Conservation (phyloP, 192 early-diverging fungal species). For the Coemansia sp. region DNA sequence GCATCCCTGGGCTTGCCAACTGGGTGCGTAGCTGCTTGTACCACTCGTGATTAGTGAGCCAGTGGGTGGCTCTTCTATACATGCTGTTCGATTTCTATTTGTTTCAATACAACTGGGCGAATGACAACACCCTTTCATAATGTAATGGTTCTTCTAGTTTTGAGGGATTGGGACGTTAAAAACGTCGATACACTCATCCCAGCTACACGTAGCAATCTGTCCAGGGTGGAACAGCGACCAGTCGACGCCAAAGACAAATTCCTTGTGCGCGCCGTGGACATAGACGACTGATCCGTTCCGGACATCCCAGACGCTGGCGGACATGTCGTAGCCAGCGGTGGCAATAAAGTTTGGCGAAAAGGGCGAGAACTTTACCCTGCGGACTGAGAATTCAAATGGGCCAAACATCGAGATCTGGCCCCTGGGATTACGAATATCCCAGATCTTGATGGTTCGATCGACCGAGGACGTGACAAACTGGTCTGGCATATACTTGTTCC, state of each 20-base stretch:
- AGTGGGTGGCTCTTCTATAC: no score
- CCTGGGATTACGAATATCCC: constrained; percentile 82
- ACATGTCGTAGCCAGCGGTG: constrained; percentile 95
- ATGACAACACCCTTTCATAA: no score
- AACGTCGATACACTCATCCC: constrained; percentile 89
- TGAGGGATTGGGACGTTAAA: constrained; percentile 44
- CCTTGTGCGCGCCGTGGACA: constrained; percentile 84
- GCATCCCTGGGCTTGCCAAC: constrained; percentile 39
- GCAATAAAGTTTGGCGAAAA: constrained; percentile 79
- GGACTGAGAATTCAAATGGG: constrained; percentile 92
- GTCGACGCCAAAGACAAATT: constrained; percentile 97
- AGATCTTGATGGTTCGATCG: constrained; percentile 85
- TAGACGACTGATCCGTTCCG: constrained; percentile 54
- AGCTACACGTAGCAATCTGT: constrained; percentile 88
- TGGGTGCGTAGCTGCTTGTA: constrained; percentile 39
- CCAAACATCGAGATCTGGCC: constrained; percentile 70
- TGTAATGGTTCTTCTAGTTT: neutral
- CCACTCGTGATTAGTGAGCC: neutral
- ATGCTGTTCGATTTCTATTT: no score
- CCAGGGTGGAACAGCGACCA: constrained; percentile 87
- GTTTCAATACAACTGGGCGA: no score
- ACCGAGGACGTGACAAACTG: constrained; percentile 86
- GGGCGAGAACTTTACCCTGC: constrained; percentile 90
- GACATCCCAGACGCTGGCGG: constrained; percentile 89
- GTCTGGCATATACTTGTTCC: constrained; percentile 93